A percentile compares a stretch with the other conserved stretches of the same genome.
phyloP scores from a whole-genome alignment of 495 filamentous ascomycete species.

The Viridothelium virens region DNA sequence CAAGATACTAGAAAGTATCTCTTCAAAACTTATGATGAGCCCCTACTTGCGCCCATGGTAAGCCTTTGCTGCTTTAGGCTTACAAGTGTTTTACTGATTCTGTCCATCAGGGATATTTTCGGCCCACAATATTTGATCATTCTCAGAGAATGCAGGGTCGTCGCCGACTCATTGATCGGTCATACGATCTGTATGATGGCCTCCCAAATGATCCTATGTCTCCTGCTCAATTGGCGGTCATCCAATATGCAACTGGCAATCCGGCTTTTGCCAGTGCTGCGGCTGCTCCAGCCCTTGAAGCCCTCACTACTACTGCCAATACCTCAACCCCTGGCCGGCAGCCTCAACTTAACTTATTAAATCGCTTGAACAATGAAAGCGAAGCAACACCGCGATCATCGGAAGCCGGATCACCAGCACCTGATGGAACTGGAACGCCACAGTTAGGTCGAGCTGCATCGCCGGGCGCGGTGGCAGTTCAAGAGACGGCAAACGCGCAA shows the following conservation, averaged over 20 bases:
- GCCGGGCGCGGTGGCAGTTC: conserved; percentile 44
- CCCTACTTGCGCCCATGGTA: conserved; percentile 80
- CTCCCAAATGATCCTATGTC: conserved; percentile 83
- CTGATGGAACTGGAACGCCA: conserved; percentile 47
- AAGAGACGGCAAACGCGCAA: conserved; percentile 33
- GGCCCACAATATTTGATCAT: conserved; percentile 78
- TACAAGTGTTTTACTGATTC: background rate
- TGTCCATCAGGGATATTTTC: conserved; percentile 48
- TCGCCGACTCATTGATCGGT: conserved; percentile 69
- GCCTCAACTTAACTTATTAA: conserved; percentile 37
- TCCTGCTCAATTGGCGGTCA: conserved; percentile 70
- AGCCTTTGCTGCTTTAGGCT: conserved; percentile 26
- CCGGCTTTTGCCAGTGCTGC: conserved; percentile 58
- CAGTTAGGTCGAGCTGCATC: conserved; percentile 53
- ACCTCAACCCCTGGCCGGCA: conserved; percentile 35
- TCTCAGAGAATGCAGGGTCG: conserved; percentile 67
- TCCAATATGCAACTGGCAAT: conserved; percentile 25
- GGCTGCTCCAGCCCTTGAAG: conserved; percentile 34
- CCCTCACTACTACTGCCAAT: conserved; percentile 42
- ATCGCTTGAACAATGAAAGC: conserved; percentile 46
- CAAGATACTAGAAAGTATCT: conserved; percentile 83
- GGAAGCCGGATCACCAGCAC: conserved; percentile 74
- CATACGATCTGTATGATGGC: conserved; percentile 88
- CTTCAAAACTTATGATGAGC: conserved; percentile 94
- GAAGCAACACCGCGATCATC: conserved; percentile 75